Evolutionary conservation across 176 grass and related monocot genomes (phyloP), one percentile per base, ranked within the genome.

Genomic region (Saccharum spontaneum): DNA sequence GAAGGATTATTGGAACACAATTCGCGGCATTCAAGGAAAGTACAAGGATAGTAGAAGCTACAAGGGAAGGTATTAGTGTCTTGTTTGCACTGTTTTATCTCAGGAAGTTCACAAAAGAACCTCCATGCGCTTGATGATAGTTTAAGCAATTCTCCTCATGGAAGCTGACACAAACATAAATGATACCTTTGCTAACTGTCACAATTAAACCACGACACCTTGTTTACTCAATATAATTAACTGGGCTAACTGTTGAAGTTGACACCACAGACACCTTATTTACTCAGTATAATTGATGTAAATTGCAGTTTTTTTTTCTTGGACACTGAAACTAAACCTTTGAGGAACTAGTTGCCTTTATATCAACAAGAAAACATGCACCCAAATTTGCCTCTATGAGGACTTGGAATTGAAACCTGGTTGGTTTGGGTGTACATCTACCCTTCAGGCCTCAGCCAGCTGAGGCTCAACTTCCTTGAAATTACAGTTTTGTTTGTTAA

Each of bases 1-100:
- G 82, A 93, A 92, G 54, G 88, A 87, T 41, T 97, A 97, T 71
- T 97, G 94, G 94, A 90, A 70, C 11, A 83, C 1, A 17, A 88
- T 88, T 28, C 84, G 82, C 0, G 50, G 85, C 20, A 75, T 55
- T 83, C 88, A 79, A 87, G 82, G 65, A 10, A 82, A 72, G 8
- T 16, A 38, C 13, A 90, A 77, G 55, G 85, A 85, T 54, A 87
- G 49, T 64, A 90, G 54, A 66, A 60, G 78, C 77, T 85, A 79
- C 81, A 90, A 75, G 83, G 88, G 85, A 86, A 93, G 91, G 91
- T 93, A 80, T 45, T 82, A 6, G 17, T 60, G 3, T 38, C 30
- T 65, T 31, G 45, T 69, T 68, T 15, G 1, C 40, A 13, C 12
- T 41, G 8, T 65, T 69, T 54, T 75, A 69, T 80, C 15, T n/a